Evolutionary conservation across 1,139 yeast species (phyloP).

Genomic region (Wickerhamomyces sp.): DNA sequence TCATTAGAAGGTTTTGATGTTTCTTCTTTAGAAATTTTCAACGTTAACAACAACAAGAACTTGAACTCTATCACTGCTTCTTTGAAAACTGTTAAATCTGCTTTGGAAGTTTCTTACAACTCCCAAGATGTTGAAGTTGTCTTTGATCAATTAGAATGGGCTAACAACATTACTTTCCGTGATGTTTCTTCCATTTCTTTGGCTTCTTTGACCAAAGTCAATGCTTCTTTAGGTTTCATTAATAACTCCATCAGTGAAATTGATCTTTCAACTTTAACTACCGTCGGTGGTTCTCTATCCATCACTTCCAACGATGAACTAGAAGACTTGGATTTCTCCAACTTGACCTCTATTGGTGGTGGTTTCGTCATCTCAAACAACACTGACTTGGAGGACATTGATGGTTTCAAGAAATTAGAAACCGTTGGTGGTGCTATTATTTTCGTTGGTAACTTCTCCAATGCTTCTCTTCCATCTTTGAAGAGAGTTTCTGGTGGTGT

Average conservation of each 20-base stretch:
- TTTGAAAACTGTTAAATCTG: constrained; percentile 67
- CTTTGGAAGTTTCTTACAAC: constrained; percentile 79
- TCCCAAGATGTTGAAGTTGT: constrained; percentile 66
- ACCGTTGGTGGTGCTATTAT: constrained; percentile 85
- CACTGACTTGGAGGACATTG: constrained; percentile 58
- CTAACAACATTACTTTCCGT: constrained; percentile 82
- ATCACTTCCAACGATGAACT: constrained; percentile 70
- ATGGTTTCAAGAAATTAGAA: constrained; percentile 69
- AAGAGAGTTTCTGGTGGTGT: constrained; percentile 89
- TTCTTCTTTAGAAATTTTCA: constrained; percentile 62
- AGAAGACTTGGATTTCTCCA: constrained; percentile 63
- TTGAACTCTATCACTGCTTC: constrained; percentile 67
- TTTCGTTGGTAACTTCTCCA: constrained; percentile 73
- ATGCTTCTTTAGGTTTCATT: constrained; percentile 76
- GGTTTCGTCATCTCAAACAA: constrained; percentile 86
- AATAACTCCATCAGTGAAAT: constrained; percentile 58
- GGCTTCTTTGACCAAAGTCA: constrained; percentile 62
- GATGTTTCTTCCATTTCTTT: constrained; percentile 70
- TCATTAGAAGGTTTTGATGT: constrained; percentile 81
- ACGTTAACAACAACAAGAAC: constrained; percentile 84
- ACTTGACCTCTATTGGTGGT: constrained; percentile 75
- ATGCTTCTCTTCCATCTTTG: constrained; percentile 71
- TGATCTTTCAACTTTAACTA: constrained; percentile 49
- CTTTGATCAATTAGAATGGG: constrained; percentile 71
- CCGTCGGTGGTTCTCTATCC: constrained; percentile 79